Evolutionary conservation across 306 rosid species (phyloP).

Genomic region (Citrullus colocynthis): DNA sequence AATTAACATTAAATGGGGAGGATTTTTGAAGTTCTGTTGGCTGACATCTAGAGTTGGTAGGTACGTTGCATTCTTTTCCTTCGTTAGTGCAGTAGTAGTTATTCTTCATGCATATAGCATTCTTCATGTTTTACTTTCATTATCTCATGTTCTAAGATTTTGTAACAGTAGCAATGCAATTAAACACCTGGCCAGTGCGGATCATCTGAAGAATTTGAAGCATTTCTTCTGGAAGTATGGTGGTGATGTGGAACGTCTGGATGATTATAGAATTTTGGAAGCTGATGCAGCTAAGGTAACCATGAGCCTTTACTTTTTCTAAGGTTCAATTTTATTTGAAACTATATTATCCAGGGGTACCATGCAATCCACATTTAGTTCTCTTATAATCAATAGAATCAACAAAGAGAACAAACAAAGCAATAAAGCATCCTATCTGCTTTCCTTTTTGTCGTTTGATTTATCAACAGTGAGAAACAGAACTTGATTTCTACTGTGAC

Average conservation of each 20-base stretch:
- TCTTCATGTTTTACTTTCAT: neutral
- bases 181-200: slow-evolving; percentile 52
- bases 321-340: neutral
- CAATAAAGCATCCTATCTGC: neutral
- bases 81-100: neutral
- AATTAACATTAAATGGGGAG: neutral
- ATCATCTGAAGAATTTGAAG: slow-evolving; percentile 71
- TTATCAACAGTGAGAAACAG: neutral
- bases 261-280: slow-evolving; percentile 38
- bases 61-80: neutral
- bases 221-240: slow-evolving; percentile 82
- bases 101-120: neutral
- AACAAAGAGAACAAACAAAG: neutral
- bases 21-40: neutral
- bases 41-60: neutral
- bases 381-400: neutral
- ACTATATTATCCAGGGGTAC: neutral
- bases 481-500: neutral
- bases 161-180: slow-evolving; percentile 54
- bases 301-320: neutral
- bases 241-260: slow-evolving; percentile 33
- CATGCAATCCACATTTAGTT: neutral
- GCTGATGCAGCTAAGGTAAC: slow-evolving; percentile 54
- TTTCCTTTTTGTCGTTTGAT: neutral
- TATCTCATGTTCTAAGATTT: neutral